phyloP scores from a whole-genome alignment of 129 eudicot species.

The Escallonia rubra region DNA sequence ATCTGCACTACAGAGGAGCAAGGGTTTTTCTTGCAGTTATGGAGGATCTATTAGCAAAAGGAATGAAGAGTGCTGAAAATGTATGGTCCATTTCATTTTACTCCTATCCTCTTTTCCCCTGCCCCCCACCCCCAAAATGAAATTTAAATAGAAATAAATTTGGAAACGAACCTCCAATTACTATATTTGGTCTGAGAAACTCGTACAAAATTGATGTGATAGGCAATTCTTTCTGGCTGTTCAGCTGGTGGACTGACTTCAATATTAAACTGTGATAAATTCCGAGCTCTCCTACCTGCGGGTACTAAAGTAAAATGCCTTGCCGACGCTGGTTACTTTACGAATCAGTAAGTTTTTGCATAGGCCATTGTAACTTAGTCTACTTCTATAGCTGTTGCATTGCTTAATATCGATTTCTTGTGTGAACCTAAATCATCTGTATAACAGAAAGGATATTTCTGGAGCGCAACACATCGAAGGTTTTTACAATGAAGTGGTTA shows the following conservation, averaged over 20 bases:
- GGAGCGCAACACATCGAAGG: slow-evolving; percentile 55
- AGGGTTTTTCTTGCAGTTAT: slow-evolving; percentile 74
- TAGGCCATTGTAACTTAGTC: not conserved
- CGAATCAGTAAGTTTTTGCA: slow-evolving; percentile 56
- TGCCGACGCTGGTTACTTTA: slow-evolving; percentile 89
- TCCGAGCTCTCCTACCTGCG: slow-evolving; percentile 54
- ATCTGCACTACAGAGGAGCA: slow-evolving; percentile 87
- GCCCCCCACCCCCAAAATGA: not conserved
- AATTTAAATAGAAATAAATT: too few species aligned
- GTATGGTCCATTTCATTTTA: slow-evolving; percentile 34
- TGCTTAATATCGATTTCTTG: not conserved
- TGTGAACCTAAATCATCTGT: slow-evolving; percentile 1
- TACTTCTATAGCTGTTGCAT: not conserved
- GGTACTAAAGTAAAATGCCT: slow-evolving; percentile 74
- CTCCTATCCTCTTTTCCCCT: not conserved
- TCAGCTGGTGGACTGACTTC: slow-evolving; percentile 95
- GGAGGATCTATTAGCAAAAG: slow-evolving; percentile 77
- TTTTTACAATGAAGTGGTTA: slow-evolving; percentile 58
- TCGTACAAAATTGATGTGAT: slow-evolving; percentile 8
- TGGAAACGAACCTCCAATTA: too few species aligned
- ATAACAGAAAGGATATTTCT: slow-evolving; percentile 70
- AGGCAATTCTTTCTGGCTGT: slow-evolving; percentile 93
- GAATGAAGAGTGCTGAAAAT: slow-evolving; percentile 74
- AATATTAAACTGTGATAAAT: slow-evolving; percentile 76
- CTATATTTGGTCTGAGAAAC: slow-evolving; percentile 1